phyloP scores from a whole-genome alignment of 768 basidiomycete genomes.

The Calocybe cyanea region DNA sequence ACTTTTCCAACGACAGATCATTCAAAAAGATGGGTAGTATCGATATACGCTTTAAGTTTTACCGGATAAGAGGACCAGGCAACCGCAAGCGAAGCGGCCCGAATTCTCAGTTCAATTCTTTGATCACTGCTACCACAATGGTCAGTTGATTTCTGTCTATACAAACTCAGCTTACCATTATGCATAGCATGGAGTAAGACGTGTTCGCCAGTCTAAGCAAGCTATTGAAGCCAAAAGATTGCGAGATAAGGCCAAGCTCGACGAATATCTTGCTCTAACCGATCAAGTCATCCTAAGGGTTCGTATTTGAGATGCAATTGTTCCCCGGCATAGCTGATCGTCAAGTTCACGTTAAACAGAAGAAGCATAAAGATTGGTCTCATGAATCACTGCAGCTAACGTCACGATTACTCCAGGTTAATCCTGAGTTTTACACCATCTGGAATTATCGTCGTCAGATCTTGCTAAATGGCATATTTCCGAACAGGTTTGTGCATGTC shows the following conservation, averaged over 20 bases:
- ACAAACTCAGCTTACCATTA: constrained; percentile 3
- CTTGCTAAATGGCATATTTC: constrained; percentile 67
- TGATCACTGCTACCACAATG: constrained; percentile 1
- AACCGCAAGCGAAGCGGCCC: too few species aligned
- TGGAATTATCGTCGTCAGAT: constrained; percentile 95
- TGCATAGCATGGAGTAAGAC: constrained; percentile 68
- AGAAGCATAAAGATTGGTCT: constrained; percentile 63
- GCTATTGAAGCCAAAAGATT: constrained; percentile 63
- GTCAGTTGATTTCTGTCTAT: constrained; percentile 9
- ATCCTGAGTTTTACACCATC: constrained; percentile 94
- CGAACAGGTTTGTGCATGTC: constrained; percentile 51
- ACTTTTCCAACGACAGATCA: too few species aligned
- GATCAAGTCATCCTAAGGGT: constrained; percentile 64
- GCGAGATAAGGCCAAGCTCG: constrained; percentile 72
- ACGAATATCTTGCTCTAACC: constrained; percentile 67
- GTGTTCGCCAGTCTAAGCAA: constrained; percentile 52
- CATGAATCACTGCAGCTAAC: constrained; percentile 76
- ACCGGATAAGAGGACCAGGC: too few species aligned
- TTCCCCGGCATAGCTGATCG: constrained; percentile 10
- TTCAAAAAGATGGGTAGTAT: too few species aligned
- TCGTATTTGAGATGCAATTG: constrained; percentile 18
- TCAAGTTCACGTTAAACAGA: constrained; percentile 40
- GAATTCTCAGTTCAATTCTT: too few species aligned
- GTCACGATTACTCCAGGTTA: constrained; percentile 69
- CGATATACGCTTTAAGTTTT: too few species aligned